Conservation (phyloP, 169 alveolate species). For the Cryptosporidium xiaoi region DNA sequence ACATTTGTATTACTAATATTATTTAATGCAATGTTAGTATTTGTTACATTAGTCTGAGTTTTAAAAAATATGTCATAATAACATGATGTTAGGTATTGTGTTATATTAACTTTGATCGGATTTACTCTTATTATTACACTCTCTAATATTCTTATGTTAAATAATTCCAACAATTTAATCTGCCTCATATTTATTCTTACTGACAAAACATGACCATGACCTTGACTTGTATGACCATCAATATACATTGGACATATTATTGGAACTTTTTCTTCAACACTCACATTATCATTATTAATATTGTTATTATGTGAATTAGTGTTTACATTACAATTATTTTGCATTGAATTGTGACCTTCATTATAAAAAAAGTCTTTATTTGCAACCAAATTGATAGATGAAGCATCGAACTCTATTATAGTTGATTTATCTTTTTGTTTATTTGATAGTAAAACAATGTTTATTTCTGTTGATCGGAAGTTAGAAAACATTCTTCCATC, state of each 20-base stretch:
- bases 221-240: conserved; percentile 60
- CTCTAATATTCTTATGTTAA: conserved; percentile 33
- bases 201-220: conserved; percentile 65
- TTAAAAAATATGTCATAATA: conserved; percentile 53
- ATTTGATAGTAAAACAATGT: conserved; percentile 42
- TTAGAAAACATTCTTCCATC: conserved; percentile 19
- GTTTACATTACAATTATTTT: neutral
- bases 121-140: conserved; percentile 58
- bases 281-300: neutral
- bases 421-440: conserved; percentile 10
- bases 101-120: conserved; percentile 65
- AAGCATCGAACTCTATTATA: conserved; percentile 48
- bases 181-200: conserved; percentile 50
- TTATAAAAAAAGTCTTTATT: conserved; percentile 18
- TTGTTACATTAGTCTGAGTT: neutral
- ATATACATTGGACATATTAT: conserved; percentile 49
- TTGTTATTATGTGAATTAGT: neutral
- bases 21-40: neutral
- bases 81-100: conserved; percentile 37
- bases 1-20: neutral
- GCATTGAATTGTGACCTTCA: neutral
- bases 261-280: conserved; percentile 27
- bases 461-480: conserved; percentile 42
- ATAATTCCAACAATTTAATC: conserved; percentile 6
- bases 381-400: conserved; percentile 24